These are phyloP conservation scores for Zalaria obscura DNA, from an alignment of 2,329 filamentous ascomycete species.

Conservation along the genomic window DNA sequence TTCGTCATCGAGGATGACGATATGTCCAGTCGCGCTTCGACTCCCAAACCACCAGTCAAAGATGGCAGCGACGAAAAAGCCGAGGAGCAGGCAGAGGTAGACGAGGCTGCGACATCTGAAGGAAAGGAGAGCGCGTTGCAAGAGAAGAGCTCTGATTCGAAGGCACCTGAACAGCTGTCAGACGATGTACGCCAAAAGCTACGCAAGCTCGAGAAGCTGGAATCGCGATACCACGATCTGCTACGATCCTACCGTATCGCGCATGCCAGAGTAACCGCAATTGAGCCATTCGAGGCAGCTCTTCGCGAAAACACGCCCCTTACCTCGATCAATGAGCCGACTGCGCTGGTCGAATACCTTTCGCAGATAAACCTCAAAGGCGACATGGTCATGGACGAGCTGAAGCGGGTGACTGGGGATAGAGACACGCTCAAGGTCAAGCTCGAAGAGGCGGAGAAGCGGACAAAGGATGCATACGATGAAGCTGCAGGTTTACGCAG, in stretches of 20 bases:
- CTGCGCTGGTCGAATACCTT: conserved; percentile 76
- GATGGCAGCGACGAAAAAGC: conserved; percentile 17
- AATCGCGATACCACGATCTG: conserved; percentile 76
- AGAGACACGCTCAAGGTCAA: conserved; percentile 69
- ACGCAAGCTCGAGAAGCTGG: conserved; percentile 78
- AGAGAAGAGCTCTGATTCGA: conserved; percentile 18
- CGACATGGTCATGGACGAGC: conserved; percentile 87
- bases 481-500: conserved; percentile 46
- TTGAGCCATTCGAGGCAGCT: conserved; percentile 85
- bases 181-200: conserved; percentile 63
- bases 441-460: conserved; percentile 52
- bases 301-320: conserved; percentile 87
- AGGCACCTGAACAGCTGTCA: conserved; percentile 45
- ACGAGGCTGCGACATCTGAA: conserved; percentile 10
- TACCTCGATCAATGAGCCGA: conserved; percentile 74
- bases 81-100: conserved; percentile 15
- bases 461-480: conserved; percentile 45
- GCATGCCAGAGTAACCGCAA: conserved; percentile 70
- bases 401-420: conserved; percentile 69
- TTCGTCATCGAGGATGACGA: conserved; percentile 76
- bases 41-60: conserved; percentile 35
- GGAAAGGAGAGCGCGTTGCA: no score
- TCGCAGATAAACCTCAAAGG: conserved; percentile 73
- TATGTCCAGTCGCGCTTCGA: conserved; percentile 42
- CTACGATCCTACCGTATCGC: conserved; percentile 84